Evolutionary conservation across 768 basidiomycete genomes (phyloP).

Genomic region (Trametes cubensis): DNA sequence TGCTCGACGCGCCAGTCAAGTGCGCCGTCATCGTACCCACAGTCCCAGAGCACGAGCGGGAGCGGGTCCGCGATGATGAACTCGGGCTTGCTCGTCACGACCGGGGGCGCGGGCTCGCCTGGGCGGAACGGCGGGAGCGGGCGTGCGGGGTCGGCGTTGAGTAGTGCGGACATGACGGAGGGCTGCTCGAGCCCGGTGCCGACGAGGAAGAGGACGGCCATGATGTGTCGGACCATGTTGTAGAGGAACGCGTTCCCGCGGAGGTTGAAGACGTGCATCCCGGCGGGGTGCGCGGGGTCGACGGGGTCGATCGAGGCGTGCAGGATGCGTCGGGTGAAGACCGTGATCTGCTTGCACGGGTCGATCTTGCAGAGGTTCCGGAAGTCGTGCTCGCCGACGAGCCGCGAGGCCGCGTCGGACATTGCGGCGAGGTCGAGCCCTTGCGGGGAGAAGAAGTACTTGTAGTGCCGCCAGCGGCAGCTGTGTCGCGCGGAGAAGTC

Average conservation of each 20-base stretch:
- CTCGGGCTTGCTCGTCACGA: conserved; percentile 75
- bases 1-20: conserved; percentile 73
- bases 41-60: conserved; percentile 91
- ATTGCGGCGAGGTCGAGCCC: conserved; percentile 73
- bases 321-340: conserved; percentile 70
- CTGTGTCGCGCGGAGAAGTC: conserved; percentile 88
- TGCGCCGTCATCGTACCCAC: conserved; percentile 66
- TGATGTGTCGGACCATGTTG: conserved; percentile 95
- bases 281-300: conserved; percentile 27
- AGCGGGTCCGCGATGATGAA: conserved; percentile 95
- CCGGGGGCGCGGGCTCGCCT: conserved; percentile 41
- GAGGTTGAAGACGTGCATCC: conserved; percentile 77
- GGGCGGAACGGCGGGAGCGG: conserved; percentile 40
- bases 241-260: conserved; percentile 89
- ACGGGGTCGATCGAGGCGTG: conserved; percentile 64
- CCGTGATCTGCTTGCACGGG: conserved; percentile 85
- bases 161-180: conserved; percentile 65
- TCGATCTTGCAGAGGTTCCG: conserved; percentile 95
- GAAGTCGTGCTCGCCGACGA: conserved; percentile 93
- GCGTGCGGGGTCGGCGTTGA: conserved; percentile 64
- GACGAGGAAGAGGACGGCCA: conserved; percentile 87
- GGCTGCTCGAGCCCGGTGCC: conserved; percentile 80
- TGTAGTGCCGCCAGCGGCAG: conserved; percentile 90
- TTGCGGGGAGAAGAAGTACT: conserved; percentile 86
- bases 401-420: conserved; percentile 67